These are phyloP conservation scores for Naganishia liquefaciens DNA, from an alignment of 1,284 basidiomycete species.

Conservation along the genomic window DNA sequence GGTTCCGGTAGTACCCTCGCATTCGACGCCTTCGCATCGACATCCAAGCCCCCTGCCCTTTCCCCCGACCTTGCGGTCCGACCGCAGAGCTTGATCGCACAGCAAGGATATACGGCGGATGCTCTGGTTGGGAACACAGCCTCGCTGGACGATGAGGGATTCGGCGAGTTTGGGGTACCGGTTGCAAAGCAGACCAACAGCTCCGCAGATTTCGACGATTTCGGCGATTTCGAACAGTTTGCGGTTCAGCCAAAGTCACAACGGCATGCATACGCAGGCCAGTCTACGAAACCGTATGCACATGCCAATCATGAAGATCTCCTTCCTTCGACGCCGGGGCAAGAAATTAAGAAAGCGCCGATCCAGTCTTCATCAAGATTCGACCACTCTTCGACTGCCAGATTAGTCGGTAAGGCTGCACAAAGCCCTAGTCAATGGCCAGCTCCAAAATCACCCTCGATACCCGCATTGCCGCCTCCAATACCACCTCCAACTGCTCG, in stretches of 20 bases:
- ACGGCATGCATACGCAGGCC: neutral
- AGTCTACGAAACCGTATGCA: neutral
- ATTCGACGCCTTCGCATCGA: slow-evolving; percentile 4
- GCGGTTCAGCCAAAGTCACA: neutral
- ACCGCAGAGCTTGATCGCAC: no score
- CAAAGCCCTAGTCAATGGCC: slow-evolving; percentile 27
- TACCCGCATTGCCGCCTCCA: slow-evolving; percentile 20
- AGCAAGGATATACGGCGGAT: neutral
- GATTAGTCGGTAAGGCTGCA: slow-evolving; percentile 14
- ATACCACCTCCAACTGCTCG: slow-evolving; percentile 15
- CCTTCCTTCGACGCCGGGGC: neutral
- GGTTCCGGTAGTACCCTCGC: no score
- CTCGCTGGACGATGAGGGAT: slow-evolving; percentile 22
- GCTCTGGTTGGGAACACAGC: neutral
- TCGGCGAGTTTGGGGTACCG: slow-evolving; percentile 18
- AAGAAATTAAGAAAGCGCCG: no score
- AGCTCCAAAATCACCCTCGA: slow-evolving; percentile 28
- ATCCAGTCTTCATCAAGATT: slow-evolving; percentile 5
- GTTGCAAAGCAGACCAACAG: neutral
- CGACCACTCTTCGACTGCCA: slow-evolving; percentile 14
- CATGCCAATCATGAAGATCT: neutral
- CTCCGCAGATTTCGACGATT: slow-evolving; percentile 27
- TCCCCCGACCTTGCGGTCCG: no score
- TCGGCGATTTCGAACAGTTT: slow-evolving; percentile 32
- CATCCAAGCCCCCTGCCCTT: no score